Conservation (phyloP, 352 stramenopile genomes). For the Porosira glacialis region DNA sequence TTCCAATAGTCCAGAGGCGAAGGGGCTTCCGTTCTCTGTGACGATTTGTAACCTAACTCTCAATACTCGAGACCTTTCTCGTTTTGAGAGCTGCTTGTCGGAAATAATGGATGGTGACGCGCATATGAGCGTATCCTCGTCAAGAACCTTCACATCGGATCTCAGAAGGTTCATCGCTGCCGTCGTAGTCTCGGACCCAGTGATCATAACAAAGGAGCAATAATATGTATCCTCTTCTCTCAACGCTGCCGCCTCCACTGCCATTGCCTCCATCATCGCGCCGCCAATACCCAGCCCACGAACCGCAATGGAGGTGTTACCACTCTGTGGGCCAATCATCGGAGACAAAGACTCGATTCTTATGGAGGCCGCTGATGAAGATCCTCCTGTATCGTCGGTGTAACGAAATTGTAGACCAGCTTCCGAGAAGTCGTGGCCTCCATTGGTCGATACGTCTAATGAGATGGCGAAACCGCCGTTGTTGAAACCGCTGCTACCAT, state of each 20-base stretch:
- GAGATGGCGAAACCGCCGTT: neutral
- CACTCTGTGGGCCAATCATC: slow-evolving; percentile 4
- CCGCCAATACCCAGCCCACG: slow-evolving; percentile 9
- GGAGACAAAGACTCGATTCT: slow-evolving; percentile 1
- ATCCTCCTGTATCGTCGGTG: too few species aligned
- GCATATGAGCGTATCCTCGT: slow-evolving; percentile 16
- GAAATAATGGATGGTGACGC: slow-evolving; percentile 8
- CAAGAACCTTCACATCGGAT: slow-evolving; percentile 4
- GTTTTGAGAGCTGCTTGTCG: neutral
- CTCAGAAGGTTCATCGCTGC: too few species aligned
- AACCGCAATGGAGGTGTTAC: slow-evolving; percentile 13
- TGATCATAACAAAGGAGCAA: too few species aligned
- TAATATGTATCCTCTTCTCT: too few species aligned
- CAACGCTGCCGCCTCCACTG: too few species aligned
- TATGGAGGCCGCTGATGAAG: too few species aligned
- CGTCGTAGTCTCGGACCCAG: too few species aligned
- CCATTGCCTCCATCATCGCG: neutral
- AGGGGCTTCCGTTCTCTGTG: neutral
- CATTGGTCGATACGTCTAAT: slow-evolving; percentile 31
- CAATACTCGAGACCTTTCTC: slow-evolving; percentile 3
- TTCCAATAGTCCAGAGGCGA: slow-evolving; percentile 1
- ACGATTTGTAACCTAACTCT: slow-evolving; percentile 11
- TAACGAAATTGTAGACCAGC: slow-evolving; percentile 20
- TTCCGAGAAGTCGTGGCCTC: slow-evolving; percentile 16
- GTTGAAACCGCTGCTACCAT: neutral